Conservation (phyloP, 306 rosid species). For the Aeschynomene evenia region DNA sequence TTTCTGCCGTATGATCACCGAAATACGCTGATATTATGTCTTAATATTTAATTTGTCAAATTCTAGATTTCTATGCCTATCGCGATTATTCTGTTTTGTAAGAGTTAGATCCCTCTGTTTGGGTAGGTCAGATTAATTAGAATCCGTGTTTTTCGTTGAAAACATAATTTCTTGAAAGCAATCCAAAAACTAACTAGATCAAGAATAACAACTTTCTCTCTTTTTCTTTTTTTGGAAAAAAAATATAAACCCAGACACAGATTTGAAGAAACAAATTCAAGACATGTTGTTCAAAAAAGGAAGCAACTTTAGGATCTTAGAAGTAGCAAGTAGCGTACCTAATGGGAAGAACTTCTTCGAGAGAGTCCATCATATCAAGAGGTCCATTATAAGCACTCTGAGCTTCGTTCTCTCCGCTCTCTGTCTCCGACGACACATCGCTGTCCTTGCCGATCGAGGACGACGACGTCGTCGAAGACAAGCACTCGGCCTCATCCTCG, state of each 20-base stretch:
- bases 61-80: background rate
- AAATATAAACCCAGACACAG: background rate
- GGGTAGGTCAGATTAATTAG: background rate
- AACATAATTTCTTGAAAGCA: no score
- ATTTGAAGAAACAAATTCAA: background rate
- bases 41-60: no score
- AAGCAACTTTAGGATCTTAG: background rate
- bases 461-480: constrained; percentile 62
- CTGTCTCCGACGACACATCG: constrained; percentile 47
- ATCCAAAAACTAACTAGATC: background rate
- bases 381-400: constrained; percentile 66
- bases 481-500: constrained; percentile 27
- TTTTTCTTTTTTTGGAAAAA: background rate
- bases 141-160: background rate
- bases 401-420: constrained; percentile 48
- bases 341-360: constrained; percentile 68
- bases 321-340: constrained; percentile 39
- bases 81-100: no score
- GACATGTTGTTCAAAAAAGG: background rate
- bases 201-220: no score
- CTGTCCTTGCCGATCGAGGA: constrained; percentile 85
- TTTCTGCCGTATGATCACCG: no score
- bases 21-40: no score
- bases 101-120: background rate
- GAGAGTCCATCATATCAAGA: constrained; percentile 63